These are phyloP conservation scores for Mycena pura DNA, from an alignment of 768 basidiomycete species.

Conservation along the genomic window DNA sequence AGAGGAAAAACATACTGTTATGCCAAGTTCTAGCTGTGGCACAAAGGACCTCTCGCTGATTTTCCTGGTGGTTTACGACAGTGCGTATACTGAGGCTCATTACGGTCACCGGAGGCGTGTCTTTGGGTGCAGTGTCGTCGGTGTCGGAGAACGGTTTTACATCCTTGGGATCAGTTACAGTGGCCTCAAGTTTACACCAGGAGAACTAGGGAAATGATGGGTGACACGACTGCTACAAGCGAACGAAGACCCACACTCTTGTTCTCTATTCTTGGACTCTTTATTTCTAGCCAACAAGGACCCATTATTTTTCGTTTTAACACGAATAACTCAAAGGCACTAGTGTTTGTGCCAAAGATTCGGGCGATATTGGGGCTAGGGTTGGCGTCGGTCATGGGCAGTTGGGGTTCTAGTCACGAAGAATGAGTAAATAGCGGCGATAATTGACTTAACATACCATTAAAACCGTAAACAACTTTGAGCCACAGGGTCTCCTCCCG, in stretches of 20 bases:
- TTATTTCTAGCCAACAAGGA: constrained; percentile 94
- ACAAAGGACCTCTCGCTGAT: constrained; percentile 93
- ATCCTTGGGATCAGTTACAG: constrained; percentile 84
- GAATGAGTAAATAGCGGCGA: background rate
- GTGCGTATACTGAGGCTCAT: constrained; percentile 90
- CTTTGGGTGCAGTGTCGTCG: constrained; percentile 73
- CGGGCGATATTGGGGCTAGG: constrained; percentile 81
- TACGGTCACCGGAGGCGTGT: constrained; percentile 87
- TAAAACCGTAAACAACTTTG: constrained; percentile 92
- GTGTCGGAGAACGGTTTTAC: constrained; percentile 83
- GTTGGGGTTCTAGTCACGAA: constrained; percentile 62
- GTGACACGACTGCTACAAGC: background rate
- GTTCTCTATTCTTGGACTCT: constrained; percentile 73
- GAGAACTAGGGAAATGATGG: constrained; percentile 67
- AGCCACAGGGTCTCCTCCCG: constrained; percentile 84
- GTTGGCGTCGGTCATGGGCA: constrained; percentile 68
- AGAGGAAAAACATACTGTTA: constrained; percentile 46
- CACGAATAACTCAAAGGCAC: constrained; percentile 90
- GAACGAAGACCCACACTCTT: constrained; percentile 67
- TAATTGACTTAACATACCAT: constrained; percentile 57
- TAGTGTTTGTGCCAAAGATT: constrained; percentile 92
- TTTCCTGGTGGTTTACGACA: constrained; percentile 92
- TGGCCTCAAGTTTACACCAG: constrained; percentile 95
- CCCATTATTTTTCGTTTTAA: constrained; percentile 99
- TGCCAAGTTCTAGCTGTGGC: constrained; percentile 85